Conservation (phyloP, 805 yeast species). For the Candida insectalens region DNA sequence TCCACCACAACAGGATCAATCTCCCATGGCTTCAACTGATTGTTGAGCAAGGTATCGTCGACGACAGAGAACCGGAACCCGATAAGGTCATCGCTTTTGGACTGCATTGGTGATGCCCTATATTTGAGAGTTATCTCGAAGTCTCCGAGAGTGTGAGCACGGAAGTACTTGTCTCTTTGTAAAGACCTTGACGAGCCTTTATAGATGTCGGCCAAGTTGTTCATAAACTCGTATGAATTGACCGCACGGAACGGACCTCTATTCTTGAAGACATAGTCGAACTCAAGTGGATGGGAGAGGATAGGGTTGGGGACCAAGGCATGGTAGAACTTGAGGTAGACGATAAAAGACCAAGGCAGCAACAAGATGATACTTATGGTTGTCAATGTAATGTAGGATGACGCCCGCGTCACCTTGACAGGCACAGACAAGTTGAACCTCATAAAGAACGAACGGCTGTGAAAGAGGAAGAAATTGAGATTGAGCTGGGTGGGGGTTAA, state of each 20-base stretch:
- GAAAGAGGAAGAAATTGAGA: background rate
- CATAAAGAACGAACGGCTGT: constrained; percentile 5
- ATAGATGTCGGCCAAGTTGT: constrained; percentile 5
- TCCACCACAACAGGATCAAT: constrained; percentile 9
- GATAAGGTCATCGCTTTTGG: constrained; percentile 6
- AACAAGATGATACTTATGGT: constrained; percentile 13
- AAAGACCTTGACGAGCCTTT: background rate
- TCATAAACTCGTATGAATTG: constrained; percentile 12
- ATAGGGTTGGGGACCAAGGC: constrained; percentile 19
- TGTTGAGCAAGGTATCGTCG: constrained; percentile 13
- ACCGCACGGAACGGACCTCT: constrained; percentile 15
- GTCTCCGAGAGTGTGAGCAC: constrained; percentile 7
- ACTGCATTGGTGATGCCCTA: background rate
- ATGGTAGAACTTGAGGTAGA: constrained; percentile 23
- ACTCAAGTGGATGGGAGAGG: constrained; percentile 6
- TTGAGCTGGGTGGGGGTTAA: background rate
- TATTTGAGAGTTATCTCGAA: constrained; percentile 14
- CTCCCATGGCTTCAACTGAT: constrained; percentile 15
- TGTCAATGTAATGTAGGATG: constrained; percentile 9
- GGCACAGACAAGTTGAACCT: constrained; percentile 16
- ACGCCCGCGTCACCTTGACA: constrained; percentile 12
- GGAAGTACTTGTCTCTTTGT: background rate
- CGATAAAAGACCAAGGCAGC: constrained; percentile 23
- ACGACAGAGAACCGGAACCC: constrained; percentile 14
- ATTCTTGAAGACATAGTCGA: constrained; percentile 14